Conservation (phyloP, 495 filamentous ascomycete species). For the Penicillium silybi region DNA sequence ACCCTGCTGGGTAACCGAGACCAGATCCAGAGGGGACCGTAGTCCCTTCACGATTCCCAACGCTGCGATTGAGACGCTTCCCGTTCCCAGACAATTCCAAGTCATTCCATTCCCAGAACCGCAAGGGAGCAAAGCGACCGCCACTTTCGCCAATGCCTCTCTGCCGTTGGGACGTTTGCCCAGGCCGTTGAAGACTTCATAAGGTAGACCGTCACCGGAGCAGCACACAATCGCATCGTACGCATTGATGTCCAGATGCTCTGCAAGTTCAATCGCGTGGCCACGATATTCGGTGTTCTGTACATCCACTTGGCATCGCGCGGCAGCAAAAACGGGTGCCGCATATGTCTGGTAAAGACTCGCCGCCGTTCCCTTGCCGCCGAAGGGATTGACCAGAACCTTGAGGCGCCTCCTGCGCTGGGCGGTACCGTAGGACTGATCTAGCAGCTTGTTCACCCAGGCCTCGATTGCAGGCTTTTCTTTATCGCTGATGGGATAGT, state of each 20-base stretch:
- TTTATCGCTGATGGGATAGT: constrained; percentile 56
- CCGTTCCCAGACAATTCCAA: constrained; percentile 81
- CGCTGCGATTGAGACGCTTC: constrained; percentile 69
- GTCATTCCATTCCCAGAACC: constrained; percentile 94
- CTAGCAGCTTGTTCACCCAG: constrained; percentile 63
- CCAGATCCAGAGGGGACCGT: constrained; percentile 73
- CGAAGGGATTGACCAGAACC: constrained; percentile 86
- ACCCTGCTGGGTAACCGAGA: constrained; percentile 80
- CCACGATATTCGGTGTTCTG: constrained; percentile 67
- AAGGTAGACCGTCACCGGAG: constrained; percentile 86
- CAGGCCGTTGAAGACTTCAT: constrained; percentile 94
- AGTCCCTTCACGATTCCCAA: constrained; percentile 82
- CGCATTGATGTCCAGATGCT: constrained; percentile 70
- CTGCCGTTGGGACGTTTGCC: constrained; percentile 69
- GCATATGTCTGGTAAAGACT: constrained; percentile 72
- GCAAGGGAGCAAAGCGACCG: constrained; percentile 85
- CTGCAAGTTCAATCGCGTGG: constrained; percentile 75
- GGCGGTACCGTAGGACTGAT: constrained; percentile 68
- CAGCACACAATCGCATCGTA: constrained; percentile 85
- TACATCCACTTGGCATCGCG: constrained; percentile 71
- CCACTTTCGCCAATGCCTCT: constrained; percentile 70
- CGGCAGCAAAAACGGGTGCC: constrained; percentile 79
- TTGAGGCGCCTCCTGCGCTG: constrained; percentile 72
- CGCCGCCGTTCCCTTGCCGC: constrained; percentile 74
- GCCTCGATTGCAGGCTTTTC: constrained; percentile 45